A percentile compares a stretch with the other conserved stretches of the same genome.
Evolutionary conservation across 805 yeast species (phyloP).

Genomic region (Starmerella potacharoeniae): DNA sequence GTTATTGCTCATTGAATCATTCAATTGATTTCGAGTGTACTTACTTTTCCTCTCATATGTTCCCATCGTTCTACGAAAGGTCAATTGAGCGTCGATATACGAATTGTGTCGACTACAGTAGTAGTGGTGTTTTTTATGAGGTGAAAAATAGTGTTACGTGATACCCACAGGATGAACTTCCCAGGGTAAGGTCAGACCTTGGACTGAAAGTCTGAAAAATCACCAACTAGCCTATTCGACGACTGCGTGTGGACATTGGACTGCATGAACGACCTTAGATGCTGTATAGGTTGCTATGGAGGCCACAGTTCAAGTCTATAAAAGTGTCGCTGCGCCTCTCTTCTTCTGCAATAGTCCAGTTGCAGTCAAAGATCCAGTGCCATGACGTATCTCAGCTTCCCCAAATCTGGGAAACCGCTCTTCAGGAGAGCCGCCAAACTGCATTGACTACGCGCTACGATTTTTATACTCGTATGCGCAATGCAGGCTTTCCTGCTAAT

Average conservation of each 20-base stretch:
- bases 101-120: not conserved
- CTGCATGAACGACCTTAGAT: conserved; percentile 5
- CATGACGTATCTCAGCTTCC: not conserved
- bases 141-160: not conserved
- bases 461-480: conserved; percentile 4
- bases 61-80: conserved; percentile 7
- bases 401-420: not conserved
- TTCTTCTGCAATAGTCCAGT: not conserved
- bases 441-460: conserved; percentile 1
- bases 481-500: not conserved
- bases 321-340: not conserved
- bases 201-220: not conserved
- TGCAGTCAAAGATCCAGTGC: not conserved
- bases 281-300: conserved; percentile 6
- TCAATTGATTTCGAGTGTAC: conserved; percentile 11
- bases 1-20: not conserved
- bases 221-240: not conserved
- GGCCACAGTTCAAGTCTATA: not conserved
- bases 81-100: not conserved
- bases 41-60: conserved; percentile 30
- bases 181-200: not conserved
- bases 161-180: not conserved
- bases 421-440: not conserved
- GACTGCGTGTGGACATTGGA: not conserved
- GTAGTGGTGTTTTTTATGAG: not conserved